Percentiles rank a stretch among this genome's conserved stretches.
Conservation (phyloP, 2,329 filamentous ascomycete genomes). For the Zarea fungicola region DNA sequence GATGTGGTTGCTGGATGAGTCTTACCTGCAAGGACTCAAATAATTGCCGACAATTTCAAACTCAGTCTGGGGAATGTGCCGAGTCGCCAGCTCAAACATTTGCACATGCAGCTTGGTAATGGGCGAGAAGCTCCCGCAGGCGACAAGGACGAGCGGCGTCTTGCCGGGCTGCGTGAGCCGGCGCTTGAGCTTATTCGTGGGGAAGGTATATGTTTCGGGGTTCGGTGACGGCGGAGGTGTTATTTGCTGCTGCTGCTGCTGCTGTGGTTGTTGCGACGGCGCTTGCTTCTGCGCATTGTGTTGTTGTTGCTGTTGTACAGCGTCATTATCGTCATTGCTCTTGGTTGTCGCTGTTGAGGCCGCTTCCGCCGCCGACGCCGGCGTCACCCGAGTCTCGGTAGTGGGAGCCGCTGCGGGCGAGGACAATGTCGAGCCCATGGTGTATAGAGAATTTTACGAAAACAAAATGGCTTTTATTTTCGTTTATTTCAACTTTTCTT, state of each 20-base stretch:
- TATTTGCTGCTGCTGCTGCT: background rate
- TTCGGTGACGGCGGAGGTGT: constrained; percentile 13
- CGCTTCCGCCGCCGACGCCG: background rate
- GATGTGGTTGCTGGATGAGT: too few species aligned
- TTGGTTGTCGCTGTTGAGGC: background rate
- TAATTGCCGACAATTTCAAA: constrained; percentile 87
- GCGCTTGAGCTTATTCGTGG: constrained; percentile 52
- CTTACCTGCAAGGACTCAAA: constrained; percentile 21
- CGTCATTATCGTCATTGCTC: too few species aligned
- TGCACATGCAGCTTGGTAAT: constrained; percentile 72
- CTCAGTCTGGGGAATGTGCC: constrained; percentile 57
- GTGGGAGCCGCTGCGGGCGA: constrained; percentile 1
- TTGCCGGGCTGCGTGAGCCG: constrained; percentile 45
- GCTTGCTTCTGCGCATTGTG: background rate
- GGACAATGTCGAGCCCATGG: constrained; percentile 10
- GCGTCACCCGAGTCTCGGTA: constrained; percentile 6
- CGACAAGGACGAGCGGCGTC: constrained; percentile 62
- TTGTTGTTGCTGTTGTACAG: background rate
- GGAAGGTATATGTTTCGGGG: constrained; percentile 51
- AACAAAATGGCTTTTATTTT: too few species aligned
- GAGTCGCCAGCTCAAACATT: constrained; percentile 84
- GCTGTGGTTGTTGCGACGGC: background rate
- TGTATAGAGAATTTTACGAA: background rate
- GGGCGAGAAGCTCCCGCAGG: constrained; percentile 68
- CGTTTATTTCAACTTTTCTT: too few species aligned